Evolutionary conservation across 2,329 filamentous ascomycete genomes (phyloP).

Genomic region (Polytolypa hystricis): DNA sequence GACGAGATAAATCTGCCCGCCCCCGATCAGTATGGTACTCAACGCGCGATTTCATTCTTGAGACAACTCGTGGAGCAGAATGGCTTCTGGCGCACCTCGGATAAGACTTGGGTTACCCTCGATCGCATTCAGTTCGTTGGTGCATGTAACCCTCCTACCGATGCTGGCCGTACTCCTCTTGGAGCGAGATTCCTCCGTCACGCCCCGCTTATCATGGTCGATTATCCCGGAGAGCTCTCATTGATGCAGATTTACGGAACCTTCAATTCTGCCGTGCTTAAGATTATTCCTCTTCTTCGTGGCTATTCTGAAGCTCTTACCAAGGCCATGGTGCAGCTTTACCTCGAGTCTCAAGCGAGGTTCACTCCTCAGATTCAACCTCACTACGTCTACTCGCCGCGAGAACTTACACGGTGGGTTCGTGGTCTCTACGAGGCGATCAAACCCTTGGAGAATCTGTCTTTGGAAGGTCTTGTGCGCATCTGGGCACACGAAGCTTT

Average conservation of each 20-base stretch:
- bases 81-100: constrained; percentile 95
- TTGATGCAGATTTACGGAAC: constrained; percentile 97
- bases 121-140: constrained; percentile 98
- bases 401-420: constrained; percentile 96
- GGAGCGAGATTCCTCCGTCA: constrained; percentile 89
- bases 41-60: constrained; percentile 93
- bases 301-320: constrained; percentile 92
- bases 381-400: constrained; percentile 97
- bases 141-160: constrained; percentile 95
- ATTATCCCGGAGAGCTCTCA: constrained; percentile 92
- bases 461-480: constrained; percentile 81
- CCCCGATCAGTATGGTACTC: constrained; percentile 93
- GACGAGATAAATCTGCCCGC: constrained; percentile 99
- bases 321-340: constrained; percentile 95
- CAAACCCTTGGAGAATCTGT: constrained; percentile 74
- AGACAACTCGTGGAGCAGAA: constrained; percentile 97
- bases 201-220: constrained; percentile 98
- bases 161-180: constrained; percentile 90
- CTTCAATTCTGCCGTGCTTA: constrained; percentile 91
- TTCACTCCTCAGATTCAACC: constrained; percentile 97
- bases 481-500: constrained; percentile 98
- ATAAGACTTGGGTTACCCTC: constrained; percentile 95
- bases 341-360: constrained; percentile 81
- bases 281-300: constrained; percentile 88
- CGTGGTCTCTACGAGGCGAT: constrained; percentile 97